Evolutionary conservation across 2,329 filamentous ascomycete species (phyloP), one percentile per base, ranked within the genome.

Genomic region (Exophiala calicioides): DNA sequence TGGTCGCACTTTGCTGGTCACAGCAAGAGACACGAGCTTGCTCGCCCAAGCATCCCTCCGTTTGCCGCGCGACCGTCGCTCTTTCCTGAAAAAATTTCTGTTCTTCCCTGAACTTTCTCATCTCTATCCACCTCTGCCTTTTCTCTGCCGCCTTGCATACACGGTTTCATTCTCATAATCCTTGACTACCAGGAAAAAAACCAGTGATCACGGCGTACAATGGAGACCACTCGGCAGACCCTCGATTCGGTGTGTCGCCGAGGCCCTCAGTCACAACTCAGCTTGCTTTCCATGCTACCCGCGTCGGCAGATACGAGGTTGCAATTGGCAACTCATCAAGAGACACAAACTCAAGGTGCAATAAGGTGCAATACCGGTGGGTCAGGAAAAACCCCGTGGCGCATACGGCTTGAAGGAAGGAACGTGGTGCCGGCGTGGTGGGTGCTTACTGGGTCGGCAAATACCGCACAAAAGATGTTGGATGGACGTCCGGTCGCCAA

Each of bases 171-270:
- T n/a, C n/a, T n/a, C n/a, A n/a, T n/a, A n/a, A n/a, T n/a, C n/a
- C n/a, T n/a, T n/a, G n/a, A n/a, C n/a, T n/a, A n/a, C n/a, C n/a
- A n/a, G n/a, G n/a, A n/a, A 18, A 36, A 6, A 18, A n/a, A 36
- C 15, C 23, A 23, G 36, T 21, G 3, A 2, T 8, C 31, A 39
- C 15, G 13, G 42, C 19, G 42, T 45, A 32, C 42, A 45, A 31
- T 45, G 15, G 10, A 45, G 33, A 38, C 42, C 33, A 23, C 15
- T 6, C 2, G 38, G n/a, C 26, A 8, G 42, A 19, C 19, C 21
- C 12, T 15, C 23, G 3, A 34, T 16, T 12, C 30, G 21, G 10
- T 10, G 16, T 27, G 4, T 26, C 5, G 15, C 27, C 27, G 18
- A 19, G 15, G n/a, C 10, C 20, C 2, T 15, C n/a, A 10, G 4